A percentile compares a stretch with the other conserved stretches of the same genome.
Conservation (phyloP, 768 basidiomycete species). For the Lactarius sanguifluus region DNA sequence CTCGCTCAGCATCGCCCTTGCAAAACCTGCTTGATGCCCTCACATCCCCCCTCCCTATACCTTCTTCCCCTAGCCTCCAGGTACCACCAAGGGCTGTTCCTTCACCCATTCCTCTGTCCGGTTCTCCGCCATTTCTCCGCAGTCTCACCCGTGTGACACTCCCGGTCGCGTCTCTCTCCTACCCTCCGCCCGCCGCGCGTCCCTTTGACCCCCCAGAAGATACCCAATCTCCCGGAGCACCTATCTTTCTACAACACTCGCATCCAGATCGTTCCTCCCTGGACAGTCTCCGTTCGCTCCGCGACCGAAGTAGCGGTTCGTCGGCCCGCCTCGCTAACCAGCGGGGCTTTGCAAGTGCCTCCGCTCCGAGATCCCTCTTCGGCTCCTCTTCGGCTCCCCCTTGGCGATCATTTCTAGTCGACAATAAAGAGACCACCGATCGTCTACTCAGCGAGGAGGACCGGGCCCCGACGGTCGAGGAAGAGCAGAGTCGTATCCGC, state of each 20-base stretch:
- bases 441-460: constrained; percentile 54
- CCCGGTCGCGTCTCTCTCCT: constrained; percentile 61
- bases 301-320: constrained; percentile 31
- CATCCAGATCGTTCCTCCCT: constrained; percentile 51
- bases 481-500: constrained; percentile 46
- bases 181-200: constrained; percentile 26
- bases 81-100: constrained; percentile 32
- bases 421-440: constrained; percentile 47
- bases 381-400: constrained; percentile 32
- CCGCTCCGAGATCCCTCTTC: constrained; percentile 3
- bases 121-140: constrained; percentile 54
- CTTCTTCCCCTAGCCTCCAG: constrained; percentile 31
- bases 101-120: constrained; percentile 43
- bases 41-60: constrained; percentile 35
- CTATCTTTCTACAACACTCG: constrained; percentile 39
- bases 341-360: constrained; percentile 12
- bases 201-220: constrained; percentile 33
- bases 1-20: constrained; percentile 31
- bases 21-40: constrained; percentile 40
- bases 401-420: constrained; percentile 52
- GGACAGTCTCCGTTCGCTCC: constrained; percentile 55
- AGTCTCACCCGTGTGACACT: constrained; percentile 59
- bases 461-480: constrained; percentile 46
- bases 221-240: constrained; percentile 36
- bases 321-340: constrained; percentile 31